phyloP scores from a whole-genome alignment of 208 protist genomes.

The Acanthamoeba sp. region DNA sequence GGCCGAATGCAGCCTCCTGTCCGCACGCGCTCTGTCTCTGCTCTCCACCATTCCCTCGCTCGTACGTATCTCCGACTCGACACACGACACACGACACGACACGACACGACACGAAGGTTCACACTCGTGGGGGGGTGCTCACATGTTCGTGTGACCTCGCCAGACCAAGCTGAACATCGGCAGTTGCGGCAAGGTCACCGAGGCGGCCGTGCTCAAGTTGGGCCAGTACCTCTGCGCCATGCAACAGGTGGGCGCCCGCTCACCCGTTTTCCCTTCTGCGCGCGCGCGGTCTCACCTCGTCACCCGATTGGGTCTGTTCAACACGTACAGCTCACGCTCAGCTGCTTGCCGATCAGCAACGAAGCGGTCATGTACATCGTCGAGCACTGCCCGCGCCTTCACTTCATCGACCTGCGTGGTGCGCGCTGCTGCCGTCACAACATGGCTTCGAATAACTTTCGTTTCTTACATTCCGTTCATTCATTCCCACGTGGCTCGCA shows the following conservation, averaged over 20 bases:
- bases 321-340: constrained; percentile 32
- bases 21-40: background rate
- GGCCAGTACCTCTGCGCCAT: constrained; percentile 49
- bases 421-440: background rate
- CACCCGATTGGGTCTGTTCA: background rate
- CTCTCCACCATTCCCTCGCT: constrained; percentile 26
- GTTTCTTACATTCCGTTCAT: background rate
- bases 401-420: constrained; percentile 55
- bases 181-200: constrained; percentile 34
- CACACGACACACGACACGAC: background rate
- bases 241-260: background rate
- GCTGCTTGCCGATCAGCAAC: constrained; percentile 50
- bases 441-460: background rate
- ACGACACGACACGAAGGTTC: too few species aligned
- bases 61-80: background rate
- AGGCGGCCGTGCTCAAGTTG: constrained; percentile 58
- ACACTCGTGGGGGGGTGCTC: too few species aligned
- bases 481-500: background rate
- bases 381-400: constrained; percentile 54
- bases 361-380: constrained; percentile 67
- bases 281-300: background rate
- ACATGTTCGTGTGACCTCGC: too few species aligned
- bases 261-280: background rate
- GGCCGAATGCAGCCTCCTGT: background rate
- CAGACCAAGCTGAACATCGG: constrained; percentile 67